Base-by-base conservation (phyloP, 2,329 filamentous ascomycete genomes). In the Hypoxylon sp. region DNA sequence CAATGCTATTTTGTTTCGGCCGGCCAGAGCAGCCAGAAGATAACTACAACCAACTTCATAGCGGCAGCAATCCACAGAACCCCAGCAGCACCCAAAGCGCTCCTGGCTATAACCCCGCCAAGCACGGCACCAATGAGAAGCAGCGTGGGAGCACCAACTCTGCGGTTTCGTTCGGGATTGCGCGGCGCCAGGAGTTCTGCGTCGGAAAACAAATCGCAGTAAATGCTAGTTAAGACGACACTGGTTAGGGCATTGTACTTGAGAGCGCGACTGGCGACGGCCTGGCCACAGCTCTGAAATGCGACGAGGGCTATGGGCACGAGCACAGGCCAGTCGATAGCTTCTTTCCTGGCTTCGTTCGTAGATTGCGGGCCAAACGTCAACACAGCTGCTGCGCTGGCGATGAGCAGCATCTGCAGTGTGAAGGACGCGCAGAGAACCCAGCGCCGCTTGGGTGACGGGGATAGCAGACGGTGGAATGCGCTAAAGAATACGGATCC, bases 161-260 rank as follows among this genome's bases (percentile, higher is more conserved):
- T 69, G 13, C 78, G 73, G 57, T 83, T 82, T 21, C 80, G 67
- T 65, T 82, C 78, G 4, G 67, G 67, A 51, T 82, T 82, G 29
- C 66, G 55, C 6, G 65, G 36, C 1, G 69, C 67, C 25, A 82
- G 78, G 3, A 83, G 62, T 16, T 76, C 69, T 21, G 73, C 71
- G 48, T 91, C 88, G 1, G 85, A 88, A 61, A 90, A 90, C 13
- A 93, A 66, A 67, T 93, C 90, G 66, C 88, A 91, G 73, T 92
- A 93, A 55, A 90, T 85, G 66, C 87, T 91, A 1, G 90, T 93
- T 51, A 94, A 71, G 2, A 92, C 90, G 11, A 91, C 89, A 55
- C 87, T 91, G 0, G 89, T 91, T 13, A 93, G 73, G 2, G 85
- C 83, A 50, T 84, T 85, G 65, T 86, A 87, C 62, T 84, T 80